phyloP scores from a whole-genome alignment of 164 flowering plant species.

The Liquidambar formosana region DNA sequence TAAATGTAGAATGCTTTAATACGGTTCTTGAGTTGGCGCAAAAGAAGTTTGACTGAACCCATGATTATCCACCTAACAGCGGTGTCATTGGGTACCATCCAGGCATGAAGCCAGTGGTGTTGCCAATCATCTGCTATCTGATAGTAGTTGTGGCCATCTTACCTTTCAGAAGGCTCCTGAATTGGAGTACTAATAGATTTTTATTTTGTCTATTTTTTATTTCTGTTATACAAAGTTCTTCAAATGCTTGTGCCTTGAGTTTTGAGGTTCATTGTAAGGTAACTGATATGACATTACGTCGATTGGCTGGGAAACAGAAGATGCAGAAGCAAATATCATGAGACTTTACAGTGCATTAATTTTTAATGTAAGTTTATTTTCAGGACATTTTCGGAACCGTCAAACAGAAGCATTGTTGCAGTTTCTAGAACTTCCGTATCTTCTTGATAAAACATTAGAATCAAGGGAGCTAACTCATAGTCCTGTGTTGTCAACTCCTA shows the following conservation, averaged over 20 bases:
- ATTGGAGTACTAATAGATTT: neutral
- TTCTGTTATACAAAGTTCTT: neutral
- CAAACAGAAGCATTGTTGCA: slow-evolving; percentile 73
- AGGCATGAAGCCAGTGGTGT: neutral
- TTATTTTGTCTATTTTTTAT: neutral
- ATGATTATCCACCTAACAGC: neutral
- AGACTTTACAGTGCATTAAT: neutral
- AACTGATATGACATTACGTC: no score
- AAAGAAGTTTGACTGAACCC: neutral
- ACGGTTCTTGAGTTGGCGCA: neutral
- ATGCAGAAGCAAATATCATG: neutral
- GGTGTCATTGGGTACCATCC: neutral
- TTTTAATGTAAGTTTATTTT: slow-evolving; percentile 5
- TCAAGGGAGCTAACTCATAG: slow-evolving; percentile 24
- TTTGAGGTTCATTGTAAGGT: neutral
- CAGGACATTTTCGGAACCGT: slow-evolving; percentile 66
- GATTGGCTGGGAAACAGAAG: no score
- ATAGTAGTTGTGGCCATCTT: neutral
- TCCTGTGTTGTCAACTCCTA: slow-evolving; percentile 25
- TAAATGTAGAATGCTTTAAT: neutral
- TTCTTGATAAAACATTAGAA: slow-evolving; percentile 51
- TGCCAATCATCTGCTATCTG: neutral
- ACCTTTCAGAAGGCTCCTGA: neutral
- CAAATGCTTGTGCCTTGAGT: neutral
- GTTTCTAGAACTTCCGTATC: slow-evolving; percentile 72